Conservation (phyloP, 2,329 filamentous ascomycete species). For the Hymenoscyphus occultus region DNA sequence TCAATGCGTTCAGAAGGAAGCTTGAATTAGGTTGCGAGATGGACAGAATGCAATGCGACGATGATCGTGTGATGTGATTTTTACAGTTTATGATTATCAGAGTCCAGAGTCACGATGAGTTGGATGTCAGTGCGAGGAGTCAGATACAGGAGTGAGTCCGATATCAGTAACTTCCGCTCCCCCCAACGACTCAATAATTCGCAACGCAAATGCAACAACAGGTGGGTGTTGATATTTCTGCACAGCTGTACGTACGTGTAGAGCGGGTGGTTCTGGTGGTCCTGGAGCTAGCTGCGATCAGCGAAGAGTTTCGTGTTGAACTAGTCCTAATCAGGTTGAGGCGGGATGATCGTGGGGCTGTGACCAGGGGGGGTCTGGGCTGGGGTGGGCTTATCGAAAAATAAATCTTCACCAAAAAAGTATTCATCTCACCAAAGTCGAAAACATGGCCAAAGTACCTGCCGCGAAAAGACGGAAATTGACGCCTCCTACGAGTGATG, state of each 20-base stretch:
- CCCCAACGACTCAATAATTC: background rate
- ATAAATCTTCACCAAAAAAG: conserved; percentile 2
- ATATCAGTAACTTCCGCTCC: background rate
- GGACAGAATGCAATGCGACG: background rate
- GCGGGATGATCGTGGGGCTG: background rate
- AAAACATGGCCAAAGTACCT: conserved; percentile 34
- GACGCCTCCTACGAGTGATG: conserved; percentile 50
- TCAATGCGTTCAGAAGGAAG: background rate
- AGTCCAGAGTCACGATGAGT: conserved; percentile 4
- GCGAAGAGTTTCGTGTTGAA: background rate
- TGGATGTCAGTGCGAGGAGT: background rate
- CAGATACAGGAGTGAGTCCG: background rate
- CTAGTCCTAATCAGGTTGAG: background rate
- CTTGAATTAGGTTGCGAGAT: background rate
- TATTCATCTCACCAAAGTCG: conserved; percentile 12
- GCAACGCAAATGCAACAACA: background rate
- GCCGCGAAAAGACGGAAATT: conserved; percentile 56
- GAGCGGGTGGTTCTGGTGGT: background rate
- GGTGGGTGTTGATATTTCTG: too few relatives aligned
- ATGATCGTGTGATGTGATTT: conserved; percentile 1
- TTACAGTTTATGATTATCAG: conserved; percentile 1
- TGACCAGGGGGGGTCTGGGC: background rate
- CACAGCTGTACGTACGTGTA: too few relatives aligned
- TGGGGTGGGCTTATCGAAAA: background rate
- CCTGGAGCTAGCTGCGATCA: background rate